Base-by-base conservation (phyloP, 2,329 filamentous ascomycete species). In the Blastomyces silverae region DNA sequence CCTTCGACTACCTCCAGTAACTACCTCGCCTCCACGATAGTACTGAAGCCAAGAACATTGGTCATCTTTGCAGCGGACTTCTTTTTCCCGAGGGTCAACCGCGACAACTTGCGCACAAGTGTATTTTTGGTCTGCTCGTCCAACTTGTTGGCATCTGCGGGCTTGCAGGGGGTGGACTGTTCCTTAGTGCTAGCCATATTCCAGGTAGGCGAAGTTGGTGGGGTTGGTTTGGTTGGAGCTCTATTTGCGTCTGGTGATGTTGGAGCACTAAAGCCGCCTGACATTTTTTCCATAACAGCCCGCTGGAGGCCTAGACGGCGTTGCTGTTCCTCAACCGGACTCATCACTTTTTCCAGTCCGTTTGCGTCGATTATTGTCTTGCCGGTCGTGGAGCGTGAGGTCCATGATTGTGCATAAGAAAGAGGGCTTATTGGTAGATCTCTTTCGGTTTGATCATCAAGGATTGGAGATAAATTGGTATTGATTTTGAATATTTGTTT, bases 231-330 rank as follows among this genome's bases (percentile, higher is more conserved):
- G 8, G 10, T 37, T 37, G 34, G 34, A 48, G 7, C 58, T 34
- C 31, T 61, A 22, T 61, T 17, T 22, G 42, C 25, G 34, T 37
- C 8, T n/a, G 22, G 48, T 4, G 42, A 44, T 61, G 31, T 11
- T 15, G 58, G 25, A 50, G 28, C 58, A 37, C 8, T 31, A 50
- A 11, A 11, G 28, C 58, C 44, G 25, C 58, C 25, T 50, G 39
- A 31, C 25, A 61, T 61, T 37, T 50, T 61, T 44, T 48, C 58
- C 44, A 34, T 61, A 17, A 61, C 58, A 31, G 58, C 58, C 15
- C 44, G 58, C 37, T 61, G 39, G 22, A 61, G 58, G 10, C 7
- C 39, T n/a, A 61, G 34, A 48, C 58, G 58, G 44, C 58, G 58
- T 28, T 48, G 58, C 17, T 17, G 31, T 42, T 61, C 58, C 22